phyloP scores from a whole-genome alignment of 106 monocot genomes.

The Acorus calamus region DNA sequence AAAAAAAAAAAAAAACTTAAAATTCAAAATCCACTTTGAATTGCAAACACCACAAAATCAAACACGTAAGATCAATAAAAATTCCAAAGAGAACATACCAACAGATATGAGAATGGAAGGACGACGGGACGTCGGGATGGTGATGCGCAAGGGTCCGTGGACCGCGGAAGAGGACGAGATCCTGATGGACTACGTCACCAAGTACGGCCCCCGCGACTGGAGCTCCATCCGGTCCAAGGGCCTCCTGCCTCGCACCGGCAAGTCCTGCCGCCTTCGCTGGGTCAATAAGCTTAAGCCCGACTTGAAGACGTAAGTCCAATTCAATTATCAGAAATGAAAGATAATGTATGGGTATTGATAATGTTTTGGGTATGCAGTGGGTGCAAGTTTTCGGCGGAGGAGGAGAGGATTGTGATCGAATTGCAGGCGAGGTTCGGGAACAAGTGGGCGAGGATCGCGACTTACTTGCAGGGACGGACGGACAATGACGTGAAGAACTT shows the following conservation, averaged over 20 bases:
- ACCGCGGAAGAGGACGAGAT: slow-evolving; percentile 65
- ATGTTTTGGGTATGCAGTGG: slow-evolving; percentile 21
- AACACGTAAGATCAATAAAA: no score
- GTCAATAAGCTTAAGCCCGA: slow-evolving; percentile 84
- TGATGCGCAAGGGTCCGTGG: slow-evolving; percentile 67
- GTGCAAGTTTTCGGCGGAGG: slow-evolving; percentile 69
- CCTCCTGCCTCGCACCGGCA: slow-evolving; percentile 71
- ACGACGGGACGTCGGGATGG: neutral
- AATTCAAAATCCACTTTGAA: neutral
- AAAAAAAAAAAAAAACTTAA: no score
- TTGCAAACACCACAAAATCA: neutral
- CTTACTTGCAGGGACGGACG: slow-evolving; percentile 59
- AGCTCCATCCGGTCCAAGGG: slow-evolving; percentile 94
- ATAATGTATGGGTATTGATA: no score
- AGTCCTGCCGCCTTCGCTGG: slow-evolving; percentile 92
- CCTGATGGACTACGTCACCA: slow-evolving; percentile 48
- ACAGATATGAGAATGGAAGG: no score
- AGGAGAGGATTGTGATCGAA: slow-evolving; percentile 62
- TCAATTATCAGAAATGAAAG: no score
- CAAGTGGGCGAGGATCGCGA: slow-evolving; percentile 80
- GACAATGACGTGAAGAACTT: slow-evolving; percentile 95
- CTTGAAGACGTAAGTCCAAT: slow-evolving; percentile 46
- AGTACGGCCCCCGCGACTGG: slow-evolving; percentile 66
- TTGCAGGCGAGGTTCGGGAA: slow-evolving; percentile 62
- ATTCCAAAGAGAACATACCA: no score